These are phyloP conservation scores for Neofusicoccum laricinum DNA, from an alignment of 2,329 filamentous ascomycete species.

Conservation along the genomic window DNA sequence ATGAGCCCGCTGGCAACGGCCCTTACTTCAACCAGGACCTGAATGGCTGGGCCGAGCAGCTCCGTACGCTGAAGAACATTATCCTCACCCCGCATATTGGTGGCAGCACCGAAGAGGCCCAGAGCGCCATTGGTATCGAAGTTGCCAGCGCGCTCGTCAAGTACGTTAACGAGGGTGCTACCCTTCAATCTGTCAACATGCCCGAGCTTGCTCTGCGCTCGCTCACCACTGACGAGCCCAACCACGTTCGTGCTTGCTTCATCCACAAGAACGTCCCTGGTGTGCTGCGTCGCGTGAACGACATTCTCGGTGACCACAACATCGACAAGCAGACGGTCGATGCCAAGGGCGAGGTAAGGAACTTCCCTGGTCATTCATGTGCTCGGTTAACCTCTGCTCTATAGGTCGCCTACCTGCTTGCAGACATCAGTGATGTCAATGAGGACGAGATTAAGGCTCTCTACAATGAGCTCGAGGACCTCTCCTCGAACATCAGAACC, in stretches of 20 bases:
- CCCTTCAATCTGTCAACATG: constrained; percentile 89
- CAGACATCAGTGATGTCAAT: constrained; percentile 87
- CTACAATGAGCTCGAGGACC: constrained; percentile 74
- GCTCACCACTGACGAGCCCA: constrained; percentile 83
- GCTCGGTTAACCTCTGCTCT: neutral
- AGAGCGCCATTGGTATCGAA: constrained; percentile 92
- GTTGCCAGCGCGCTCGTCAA: constrained; percentile 83
- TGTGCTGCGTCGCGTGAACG: constrained; percentile 92
- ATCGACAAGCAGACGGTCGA: constrained; percentile 99
- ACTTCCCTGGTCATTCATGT: neutral
- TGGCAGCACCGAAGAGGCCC: constrained; percentile 95
- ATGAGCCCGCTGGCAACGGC: constrained; percentile 90
- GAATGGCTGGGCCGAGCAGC: constrained; percentile 81
- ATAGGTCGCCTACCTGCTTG: constrained; percentile 90
- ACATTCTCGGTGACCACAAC: constrained; percentile 91
- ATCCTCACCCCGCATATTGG: constrained; percentile 97
- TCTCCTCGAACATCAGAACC: constrained; percentile 65
- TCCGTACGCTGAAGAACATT: constrained; percentile 82
- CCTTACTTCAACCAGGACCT: constrained; percentile 87
- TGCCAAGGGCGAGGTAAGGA: constrained; percentile 74
- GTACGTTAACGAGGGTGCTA: constrained; percentile 94
- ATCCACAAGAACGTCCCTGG: constrained; percentile 96
- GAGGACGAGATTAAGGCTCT: constrained; percentile 80
- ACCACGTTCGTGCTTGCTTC: constrained; percentile 90
- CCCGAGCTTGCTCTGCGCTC: constrained; percentile 90